These are phyloP conservation scores for Rosa hybrid DNA, from an alignment of 331 rosid genomes.

Conservation along the genomic window DNA sequence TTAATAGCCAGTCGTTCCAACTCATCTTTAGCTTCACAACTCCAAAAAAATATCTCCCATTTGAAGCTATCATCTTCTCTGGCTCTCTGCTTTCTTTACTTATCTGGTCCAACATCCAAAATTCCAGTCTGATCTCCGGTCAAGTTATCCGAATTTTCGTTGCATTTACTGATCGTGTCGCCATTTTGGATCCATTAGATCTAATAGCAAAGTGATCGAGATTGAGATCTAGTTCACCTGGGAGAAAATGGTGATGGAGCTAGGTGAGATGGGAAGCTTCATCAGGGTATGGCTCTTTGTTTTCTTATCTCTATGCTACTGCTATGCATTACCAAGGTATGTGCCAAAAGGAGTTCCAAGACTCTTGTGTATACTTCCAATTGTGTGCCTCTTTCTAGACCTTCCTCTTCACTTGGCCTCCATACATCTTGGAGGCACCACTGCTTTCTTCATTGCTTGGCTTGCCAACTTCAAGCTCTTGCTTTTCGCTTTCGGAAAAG, in stretches of 20 bases:
- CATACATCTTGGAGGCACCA: constrained; percentile 51
- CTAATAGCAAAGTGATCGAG: background rate
- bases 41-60: background rate
- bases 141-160: background rate
- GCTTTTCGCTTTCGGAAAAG: constrained; percentile 56
- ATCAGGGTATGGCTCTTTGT: constrained; percentile 55
- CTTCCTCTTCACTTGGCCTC: constrained; percentile 54
- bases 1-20: background rate
- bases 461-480: constrained; percentile 81
- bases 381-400: constrained; percentile 41
- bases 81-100: background rate
- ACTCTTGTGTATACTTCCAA: constrained; percentile 39
- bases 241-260: constrained; percentile 28
- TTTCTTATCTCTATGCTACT: constrained; percentile 45
- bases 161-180: background rate
- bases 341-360: constrained; percentile 40
- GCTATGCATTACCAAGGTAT: constrained; percentile 36
- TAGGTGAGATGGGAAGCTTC: constrained; percentile 49
- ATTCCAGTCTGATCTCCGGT: background rate
- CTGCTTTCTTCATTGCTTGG: constrained; percentile 65
- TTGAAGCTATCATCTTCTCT: background rate
- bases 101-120: background rate
- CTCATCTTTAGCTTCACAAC: background rate
- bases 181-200: background rate
- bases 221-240: background rate